These are phyloP conservation scores for Hyaloscypha bicolor DNA, from an alignment of 495 filamentous ascomycete species.

Conservation along the genomic window DNA sequence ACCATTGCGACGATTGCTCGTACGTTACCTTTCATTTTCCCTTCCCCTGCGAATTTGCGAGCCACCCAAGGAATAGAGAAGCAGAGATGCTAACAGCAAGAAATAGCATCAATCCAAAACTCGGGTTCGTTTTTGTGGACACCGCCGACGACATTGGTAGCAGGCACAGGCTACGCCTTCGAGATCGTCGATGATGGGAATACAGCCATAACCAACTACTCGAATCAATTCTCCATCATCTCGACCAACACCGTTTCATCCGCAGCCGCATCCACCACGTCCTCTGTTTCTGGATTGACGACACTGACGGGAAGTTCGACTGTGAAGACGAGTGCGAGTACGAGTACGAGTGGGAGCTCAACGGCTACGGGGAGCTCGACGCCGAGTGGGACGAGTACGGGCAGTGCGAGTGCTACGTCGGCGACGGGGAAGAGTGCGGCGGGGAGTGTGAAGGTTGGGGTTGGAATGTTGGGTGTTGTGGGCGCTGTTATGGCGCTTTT, in stretches of 20 bases:
- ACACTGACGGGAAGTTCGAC: neutral
- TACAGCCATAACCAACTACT: slow-evolving; percentile 50
- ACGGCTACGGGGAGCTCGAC: neutral
- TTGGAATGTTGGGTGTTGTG: slow-evolving; percentile 1
- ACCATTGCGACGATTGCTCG: slow-evolving; percentile 54
- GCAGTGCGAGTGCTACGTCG: neutral
- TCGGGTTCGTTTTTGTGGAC: slow-evolving; percentile 58
- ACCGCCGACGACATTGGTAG: slow-evolving; percentile 44
- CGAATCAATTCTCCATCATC: slow-evolving; percentile 55
- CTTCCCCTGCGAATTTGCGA: neutral
- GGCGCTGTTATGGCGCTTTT: slow-evolving; percentile 7
- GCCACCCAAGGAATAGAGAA: neutral
- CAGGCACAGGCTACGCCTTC: slow-evolving; percentile 56
- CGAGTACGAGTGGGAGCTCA: neutral
- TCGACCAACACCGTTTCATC: slow-evolving; percentile 47
- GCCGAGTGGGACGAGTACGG: neutral
- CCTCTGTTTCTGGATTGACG: neutral
- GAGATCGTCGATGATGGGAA: slow-evolving; percentile 57
- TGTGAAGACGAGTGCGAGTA: slow-evolving; percentile 6
- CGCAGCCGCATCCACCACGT: slow-evolving; percentile 28
- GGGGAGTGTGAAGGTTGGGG: neutral
- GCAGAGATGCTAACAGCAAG: neutral
- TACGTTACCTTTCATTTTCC: slow-evolving; percentile 37
- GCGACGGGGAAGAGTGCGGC: neutral
- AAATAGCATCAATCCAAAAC: slow-evolving; percentile 54